Evolutionary conservation across 2,329 filamentous ascomycete species (phyloP), one percentile per base, ranked within the genome.

Genomic region (Pseudonectria buxi): DNA sequence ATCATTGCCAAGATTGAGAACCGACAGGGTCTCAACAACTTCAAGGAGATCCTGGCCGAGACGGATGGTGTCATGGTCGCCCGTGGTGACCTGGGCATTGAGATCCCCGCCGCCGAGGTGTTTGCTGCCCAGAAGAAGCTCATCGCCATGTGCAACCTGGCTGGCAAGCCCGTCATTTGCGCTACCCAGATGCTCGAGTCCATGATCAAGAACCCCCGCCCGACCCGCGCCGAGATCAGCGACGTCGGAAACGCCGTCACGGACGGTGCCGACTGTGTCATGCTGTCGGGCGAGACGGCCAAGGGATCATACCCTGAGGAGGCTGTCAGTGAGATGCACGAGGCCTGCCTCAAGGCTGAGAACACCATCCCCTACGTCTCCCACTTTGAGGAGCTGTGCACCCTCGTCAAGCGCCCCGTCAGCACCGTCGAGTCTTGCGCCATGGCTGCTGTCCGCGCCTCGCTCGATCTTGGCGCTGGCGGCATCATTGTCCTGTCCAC

Each of bases 1-100:
- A 95, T 98, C 71, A 96, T 98, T 63, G 85, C 92, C 77, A 98
- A 98, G 83, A 95, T 98, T 53, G 92, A 98, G 79, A 98, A 98
- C 76, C 86, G 95, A 67, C 92, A 98, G 71, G 92, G 92, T 68
- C 85, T 98, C 49, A 96, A 98, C 82, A 98, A 98, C 78, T 98
- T 98, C 66, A 81, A 85, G 55, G 90, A 96, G 72, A 98, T 98
- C 57, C 81, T 98, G 42, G 76, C 79, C 60, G 87, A 89, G 72
- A 96, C 92, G 6, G 92, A 98, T 64, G 92, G 92, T 76, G 89
- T 98, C 72, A 98, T 98, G 92, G 92, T 98, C 53, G 92, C 92
- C 57, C 90, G 92, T 79, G 92, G 92, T 72, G 92, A 96, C 61
- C 58, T 64, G 24, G 92, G 92, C 74, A 98, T 98, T 56, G 92